Conservation (phyloP, 345 rosid species). For the Pistacia vera region DNA sequence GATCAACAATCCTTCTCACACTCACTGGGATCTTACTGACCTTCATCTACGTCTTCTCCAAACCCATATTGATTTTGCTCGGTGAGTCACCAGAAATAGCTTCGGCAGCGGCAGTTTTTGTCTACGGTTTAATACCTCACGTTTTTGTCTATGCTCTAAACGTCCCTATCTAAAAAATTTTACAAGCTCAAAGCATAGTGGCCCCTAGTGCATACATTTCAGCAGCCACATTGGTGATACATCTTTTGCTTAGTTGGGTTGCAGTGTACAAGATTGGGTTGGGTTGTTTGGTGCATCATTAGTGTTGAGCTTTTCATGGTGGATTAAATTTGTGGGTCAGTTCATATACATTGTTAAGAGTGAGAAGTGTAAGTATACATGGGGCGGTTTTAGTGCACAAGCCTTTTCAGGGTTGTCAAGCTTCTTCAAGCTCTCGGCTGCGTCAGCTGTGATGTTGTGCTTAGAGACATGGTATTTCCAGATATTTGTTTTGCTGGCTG, state of each 20-base stretch:
- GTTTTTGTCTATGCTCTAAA: slow-evolving; percentile 59
- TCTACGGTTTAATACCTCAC: slow-evolving; percentile 63
- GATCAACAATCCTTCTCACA: slow-evolving; percentile 53
- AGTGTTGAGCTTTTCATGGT: slow-evolving; percentile 59
- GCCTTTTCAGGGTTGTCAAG: slow-evolving; percentile 49
- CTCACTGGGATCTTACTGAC: slow-evolving; percentile 45
- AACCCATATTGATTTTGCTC: slow-evolving; percentile 45
- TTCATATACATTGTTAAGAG: slow-evolving; percentile 45
- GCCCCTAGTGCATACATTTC: slow-evolving; percentile 64
- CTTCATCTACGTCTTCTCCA: slow-evolving; percentile 49
- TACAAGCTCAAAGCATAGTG: slow-evolving; percentile 63
- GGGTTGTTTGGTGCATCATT: slow-evolving; percentile 58
- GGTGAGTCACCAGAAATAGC: slow-evolving; percentile 58
- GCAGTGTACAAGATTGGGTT: slow-evolving; percentile 39
- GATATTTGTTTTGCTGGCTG: slow-evolving; percentile 56
- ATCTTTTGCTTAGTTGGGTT: slow-evolving; percentile 48
- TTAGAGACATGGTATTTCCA: slow-evolving; percentile 67
- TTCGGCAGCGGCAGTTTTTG: slow-evolving; percentile 50
- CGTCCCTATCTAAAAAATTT: slow-evolving; percentile 64
- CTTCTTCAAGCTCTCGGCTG: slow-evolving; percentile 58
- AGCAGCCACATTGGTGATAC: slow-evolving; percentile 33
- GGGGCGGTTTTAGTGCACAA: slow-evolving; percentile 46
- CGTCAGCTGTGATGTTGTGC: slow-evolving; percentile 68
- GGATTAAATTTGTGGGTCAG: slow-evolving; percentile 57
- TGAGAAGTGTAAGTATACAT: slow-evolving; percentile 45